phyloP scores from a whole-genome alignment of 176 grass and related monocot genomes.

The Alloteropsis semialata region DNA sequence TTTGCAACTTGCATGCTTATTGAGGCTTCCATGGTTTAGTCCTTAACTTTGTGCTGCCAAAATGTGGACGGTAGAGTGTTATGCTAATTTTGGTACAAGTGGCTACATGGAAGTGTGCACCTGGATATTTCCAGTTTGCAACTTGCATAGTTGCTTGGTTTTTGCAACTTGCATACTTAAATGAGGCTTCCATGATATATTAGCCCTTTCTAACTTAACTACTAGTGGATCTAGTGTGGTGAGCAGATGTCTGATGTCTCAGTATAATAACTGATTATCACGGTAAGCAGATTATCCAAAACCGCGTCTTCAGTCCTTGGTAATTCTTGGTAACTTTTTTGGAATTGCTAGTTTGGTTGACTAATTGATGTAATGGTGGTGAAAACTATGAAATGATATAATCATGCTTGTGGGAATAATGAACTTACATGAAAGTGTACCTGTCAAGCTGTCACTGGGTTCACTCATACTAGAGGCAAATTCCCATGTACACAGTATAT shows the following conservation, averaged over 20 bases:
- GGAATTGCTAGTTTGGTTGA: background rate
- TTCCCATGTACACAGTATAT: conserved; percentile 20
- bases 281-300: conserved; percentile 14
- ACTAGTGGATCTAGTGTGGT: conserved; percentile 6
- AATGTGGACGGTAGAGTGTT: background rate
- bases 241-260: conserved; percentile 18
- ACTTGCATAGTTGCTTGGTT: conserved; percentile 20
- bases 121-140: conserved; percentile 2
- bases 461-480: conserved; percentile 27
- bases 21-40: background rate
- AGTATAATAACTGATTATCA: conserved; percentile 10
- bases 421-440: conserved; percentile 20
- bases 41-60: conserved; percentile 19
- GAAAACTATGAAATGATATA: background rate
- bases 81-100: background rate
- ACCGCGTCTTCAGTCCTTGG: conserved; percentile 14
- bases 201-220: conserved; percentile 1
- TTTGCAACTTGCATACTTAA: conserved; percentile 12
- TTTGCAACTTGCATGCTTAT: conserved; percentile 37
- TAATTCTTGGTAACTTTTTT: background rate
- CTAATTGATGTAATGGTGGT: background rate
- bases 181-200: conserved; percentile 22
- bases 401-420: background rate
- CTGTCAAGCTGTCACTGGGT: conserved; percentile 21
- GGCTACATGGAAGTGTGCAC: background rate